Conservation (phyloP, 1,139 yeast species). For the Meyerozyma carpophila region DNA sequence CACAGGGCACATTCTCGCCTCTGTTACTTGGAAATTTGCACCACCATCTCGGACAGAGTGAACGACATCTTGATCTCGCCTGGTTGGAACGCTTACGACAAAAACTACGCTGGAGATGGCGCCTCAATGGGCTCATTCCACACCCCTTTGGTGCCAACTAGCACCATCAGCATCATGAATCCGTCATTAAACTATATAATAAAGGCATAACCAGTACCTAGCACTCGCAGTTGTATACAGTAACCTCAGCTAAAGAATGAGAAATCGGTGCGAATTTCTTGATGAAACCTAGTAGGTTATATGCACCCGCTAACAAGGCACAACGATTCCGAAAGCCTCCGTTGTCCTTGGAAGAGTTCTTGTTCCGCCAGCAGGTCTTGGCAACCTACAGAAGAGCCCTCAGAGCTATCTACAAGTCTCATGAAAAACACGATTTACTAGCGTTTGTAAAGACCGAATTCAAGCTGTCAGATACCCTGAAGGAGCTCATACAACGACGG, state of each 20-base stretch:
- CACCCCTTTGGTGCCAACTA: neutral
- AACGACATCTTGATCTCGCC: conserved; percentile 11
- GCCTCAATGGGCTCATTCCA: conserved; percentile 19
- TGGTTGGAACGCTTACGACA: conserved; percentile 26
- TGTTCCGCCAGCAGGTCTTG: conserved; percentile 31
- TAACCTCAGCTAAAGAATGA: neutral
- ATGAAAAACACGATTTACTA: conserved; percentile 33
- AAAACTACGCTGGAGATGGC: conserved; percentile 30
- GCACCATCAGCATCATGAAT: neutral
- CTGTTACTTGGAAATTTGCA: neutral
- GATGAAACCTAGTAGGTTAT: neutral
- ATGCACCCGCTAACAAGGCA: neutral
- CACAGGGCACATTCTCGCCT: neutral
- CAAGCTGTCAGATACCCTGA: conserved; percentile 18
- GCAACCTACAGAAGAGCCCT: conserved; percentile 29
- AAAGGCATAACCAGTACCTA: neutral
- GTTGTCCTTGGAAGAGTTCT: conserved; percentile 36
- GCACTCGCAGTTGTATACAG: neutral
- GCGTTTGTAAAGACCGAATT: conserved; percentile 32
- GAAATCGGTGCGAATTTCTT: neutral
- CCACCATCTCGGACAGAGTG: neutral
- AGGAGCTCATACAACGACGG: conserved; percentile 32
- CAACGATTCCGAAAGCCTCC: conserved; percentile 8
- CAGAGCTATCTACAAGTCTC: conserved; percentile 30
- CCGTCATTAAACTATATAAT: neutral